phyloP scores from a whole-genome alignment of 2,329 filamentous ascomycete species.

The Amauroascus verrucosus region DNA sequence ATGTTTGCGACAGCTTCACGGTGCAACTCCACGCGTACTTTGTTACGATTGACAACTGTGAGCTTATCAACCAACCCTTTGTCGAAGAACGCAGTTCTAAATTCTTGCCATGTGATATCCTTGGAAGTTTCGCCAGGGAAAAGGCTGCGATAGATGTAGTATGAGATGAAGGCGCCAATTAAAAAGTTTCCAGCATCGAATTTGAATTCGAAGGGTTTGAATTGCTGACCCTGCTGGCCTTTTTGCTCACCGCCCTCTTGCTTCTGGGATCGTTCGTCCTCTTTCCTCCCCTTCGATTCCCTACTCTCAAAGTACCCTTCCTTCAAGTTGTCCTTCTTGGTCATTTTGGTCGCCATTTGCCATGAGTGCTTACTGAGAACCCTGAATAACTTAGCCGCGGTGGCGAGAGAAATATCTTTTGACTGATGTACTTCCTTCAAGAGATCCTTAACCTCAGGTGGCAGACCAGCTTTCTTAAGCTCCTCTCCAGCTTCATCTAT shows the following conservation, averaged over 20 bases:
- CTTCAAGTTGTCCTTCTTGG: slow-evolving; percentile 20
- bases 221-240: slow-evolving; percentile 28
- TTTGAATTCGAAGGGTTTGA: slow-evolving; percentile 39
- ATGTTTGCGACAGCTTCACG: slow-evolving; percentile 60
- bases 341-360: slow-evolving; percentile 36
- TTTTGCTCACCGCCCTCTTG: slow-evolving; percentile 21
- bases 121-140: slow-evolving; percentile 55
- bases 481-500: slow-evolving; percentile 52
- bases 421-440: slow-evolving; percentile 44
- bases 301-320: slow-evolving; percentile 5
- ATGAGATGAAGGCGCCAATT: slow-evolving; percentile 50
- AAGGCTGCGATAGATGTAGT: slow-evolving; percentile 54
- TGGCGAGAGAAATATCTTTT: slow-evolving; percentile 42
- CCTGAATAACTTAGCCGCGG: slow-evolving; percentile 51
- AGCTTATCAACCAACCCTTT: slow-evolving; percentile 94
- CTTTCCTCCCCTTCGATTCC: slow-evolving; percentile 3
- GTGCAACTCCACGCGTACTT: slow-evolving; percentile 71
- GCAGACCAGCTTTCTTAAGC: slow-evolving; percentile 59
- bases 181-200: slow-evolving; percentile 47
- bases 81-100: slow-evolving; percentile 84
- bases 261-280: slow-evolving; percentile 16
- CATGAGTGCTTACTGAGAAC: slow-evolving; percentile 49
- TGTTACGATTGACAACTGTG: slow-evolving; percentile 63
- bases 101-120: slow-evolving; percentile 97
- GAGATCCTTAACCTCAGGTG: slow-evolving; percentile 55